Percentiles rank a stretch among this genome's conserved stretches.
These are phyloP conservation scores for Eucalyptus brandiana DNA, from an alignment of 345 rosid genomes.

Conservation along the genomic window DNA sequence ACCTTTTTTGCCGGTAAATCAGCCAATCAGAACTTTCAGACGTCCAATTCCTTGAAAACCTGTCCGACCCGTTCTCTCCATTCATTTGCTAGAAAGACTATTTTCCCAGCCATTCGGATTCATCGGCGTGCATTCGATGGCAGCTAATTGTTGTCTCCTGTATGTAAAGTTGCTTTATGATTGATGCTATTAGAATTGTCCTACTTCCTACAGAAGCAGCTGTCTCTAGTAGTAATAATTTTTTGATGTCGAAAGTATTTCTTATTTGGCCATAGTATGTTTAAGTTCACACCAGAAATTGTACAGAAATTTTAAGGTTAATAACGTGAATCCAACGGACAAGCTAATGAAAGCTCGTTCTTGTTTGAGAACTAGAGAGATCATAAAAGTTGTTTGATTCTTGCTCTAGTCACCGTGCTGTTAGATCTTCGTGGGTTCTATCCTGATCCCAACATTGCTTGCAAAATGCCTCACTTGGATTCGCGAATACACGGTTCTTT, in stretches of 20 bases:
- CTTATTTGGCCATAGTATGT: background rate
- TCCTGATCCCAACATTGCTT: background rate
- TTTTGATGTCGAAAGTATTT: background rate
- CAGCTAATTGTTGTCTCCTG: background rate
- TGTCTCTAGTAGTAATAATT: background rate
- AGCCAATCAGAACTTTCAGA: background rate
- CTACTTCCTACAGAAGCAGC: background rate
- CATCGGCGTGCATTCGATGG: too few relatives aligned
- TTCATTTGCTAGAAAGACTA: conserved; percentile 2
- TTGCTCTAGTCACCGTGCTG: background rate
- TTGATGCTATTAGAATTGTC: background rate
- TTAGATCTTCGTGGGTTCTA: background rate
- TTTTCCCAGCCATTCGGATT: background rate
- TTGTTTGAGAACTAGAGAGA: background rate
- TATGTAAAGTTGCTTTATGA: background rate
- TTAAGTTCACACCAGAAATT: background rate
- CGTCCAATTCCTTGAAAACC: background rate
- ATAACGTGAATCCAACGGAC: background rate
- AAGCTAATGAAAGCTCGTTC: background rate
- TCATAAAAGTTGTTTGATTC: background rate
- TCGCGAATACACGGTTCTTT: background rate
- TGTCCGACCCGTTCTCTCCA: background rate
- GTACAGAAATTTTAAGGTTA: background rate
- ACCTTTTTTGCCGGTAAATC: conserved; percentile 3
- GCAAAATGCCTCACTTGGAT: background rate